phyloP scores from a whole-genome alignment of 169 alveolate genomes.

The Blepharisma undulans region DNA sequence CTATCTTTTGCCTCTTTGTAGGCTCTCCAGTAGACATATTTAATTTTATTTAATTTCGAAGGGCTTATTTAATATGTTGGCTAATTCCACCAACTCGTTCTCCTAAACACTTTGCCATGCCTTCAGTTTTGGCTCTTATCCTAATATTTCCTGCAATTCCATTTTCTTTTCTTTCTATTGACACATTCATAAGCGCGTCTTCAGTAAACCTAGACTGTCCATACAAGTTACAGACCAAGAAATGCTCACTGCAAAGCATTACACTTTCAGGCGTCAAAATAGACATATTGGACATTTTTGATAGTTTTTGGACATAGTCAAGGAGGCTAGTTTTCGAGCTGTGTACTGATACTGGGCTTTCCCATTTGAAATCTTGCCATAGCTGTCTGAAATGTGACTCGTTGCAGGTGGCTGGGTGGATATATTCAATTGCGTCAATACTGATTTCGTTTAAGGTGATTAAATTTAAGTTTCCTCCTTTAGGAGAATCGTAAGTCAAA shows the following conservation, averaged over 20 bases:
- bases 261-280: conserved; percentile 47
- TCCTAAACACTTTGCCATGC: conserved; percentile 77
- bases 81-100: conserved; percentile 33
- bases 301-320: conserved; percentile 47
- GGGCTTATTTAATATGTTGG: background rate
- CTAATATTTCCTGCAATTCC: conserved; percentile 66
- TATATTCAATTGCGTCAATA: conserved; percentile 88
- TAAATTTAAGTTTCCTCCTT: conserved; percentile 76
- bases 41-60: background rate
- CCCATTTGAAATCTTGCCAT: conserved; percentile 98
- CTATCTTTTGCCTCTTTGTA: background rate
- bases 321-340: conserved; percentile 45
- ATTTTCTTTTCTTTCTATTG: conserved; percentile 74
- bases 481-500: conserved; percentile 88
- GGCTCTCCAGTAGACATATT: background rate
- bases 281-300: conserved; percentile 50
- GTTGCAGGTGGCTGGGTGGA: conserved; percentile 85
- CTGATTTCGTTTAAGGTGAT: conserved; percentile 86
- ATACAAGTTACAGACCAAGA: conserved; percentile 90
- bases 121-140: conserved; percentile 76
- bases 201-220: conserved; percentile 91
- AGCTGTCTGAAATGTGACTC: conserved; percentile 88
- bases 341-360: conserved; percentile 83
- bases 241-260: conserved; percentile 67
- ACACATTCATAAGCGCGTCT: conserved; percentile 91